Percentiles rank a stretch among this genome's conserved stretches.
Conservation (phyloP, 805 yeast species). For the Wickerhamiella azymoides region DNA sequence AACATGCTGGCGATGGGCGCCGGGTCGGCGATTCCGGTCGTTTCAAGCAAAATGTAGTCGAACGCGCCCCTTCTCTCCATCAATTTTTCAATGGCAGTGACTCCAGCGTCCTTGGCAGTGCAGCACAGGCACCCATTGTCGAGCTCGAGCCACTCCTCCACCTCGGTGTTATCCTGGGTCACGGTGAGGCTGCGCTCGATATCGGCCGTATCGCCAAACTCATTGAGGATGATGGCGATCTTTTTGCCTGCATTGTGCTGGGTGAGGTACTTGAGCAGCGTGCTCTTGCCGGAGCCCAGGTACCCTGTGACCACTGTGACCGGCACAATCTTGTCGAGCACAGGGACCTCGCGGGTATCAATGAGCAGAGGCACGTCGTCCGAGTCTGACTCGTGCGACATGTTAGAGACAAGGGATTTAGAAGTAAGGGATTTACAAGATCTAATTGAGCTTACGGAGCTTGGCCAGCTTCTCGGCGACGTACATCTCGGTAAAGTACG, state of each 20-base stretch:
- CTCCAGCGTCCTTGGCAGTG: constrained; percentile 90
- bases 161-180: constrained; percentile 32
- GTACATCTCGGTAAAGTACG: constrained; percentile 25
- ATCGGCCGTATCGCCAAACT: constrained; percentile 80
- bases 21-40: constrained; percentile 95
- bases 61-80: constrained; percentile 58
- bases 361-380: constrained; percentile 21
- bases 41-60: constrained; percentile 84
- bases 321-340: constrained; percentile 38
- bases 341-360: constrained; percentile 11
- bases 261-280: constrained; percentile 65
- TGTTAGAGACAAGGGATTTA: too few relatives aligned
- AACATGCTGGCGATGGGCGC: constrained; percentile 96
- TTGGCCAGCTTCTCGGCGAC: constrained; percentile 19
- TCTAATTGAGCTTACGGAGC: constrained; percentile 27
- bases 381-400: not conserved
- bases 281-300: constrained; percentile 83
- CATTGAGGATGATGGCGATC: constrained; percentile 77
- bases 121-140: constrained; percentile 97
- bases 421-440: too few relatives aligned
- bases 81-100: constrained; percentile 79
- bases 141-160: constrained; percentile 89
- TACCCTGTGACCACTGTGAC: constrained; percentile 90
- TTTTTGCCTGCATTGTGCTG: constrained; percentile 45
- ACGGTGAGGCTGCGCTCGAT: constrained; percentile 80